Conservation (phyloP, 345 rosid genomes). For the Rhizophora apiculata region DNA sequence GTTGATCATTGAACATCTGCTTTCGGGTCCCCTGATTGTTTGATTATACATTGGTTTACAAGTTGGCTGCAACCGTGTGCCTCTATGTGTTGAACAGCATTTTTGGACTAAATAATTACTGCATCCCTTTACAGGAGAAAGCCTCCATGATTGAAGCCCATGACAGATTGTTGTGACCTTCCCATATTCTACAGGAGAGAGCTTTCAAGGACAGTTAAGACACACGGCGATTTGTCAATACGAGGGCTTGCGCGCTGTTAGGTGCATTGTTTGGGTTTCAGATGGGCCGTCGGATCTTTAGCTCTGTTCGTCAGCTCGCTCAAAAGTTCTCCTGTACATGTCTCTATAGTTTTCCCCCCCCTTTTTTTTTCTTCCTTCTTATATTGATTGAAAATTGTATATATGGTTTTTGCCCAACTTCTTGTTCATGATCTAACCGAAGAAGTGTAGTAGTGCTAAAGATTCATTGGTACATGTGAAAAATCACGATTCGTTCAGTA, state of each 20-base stretch:
- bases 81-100: too few species aligned
- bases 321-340: slow-evolving; percentile 5
- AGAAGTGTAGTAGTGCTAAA: too few species aligned
- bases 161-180: slow-evolving; percentile 46
- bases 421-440: neutral
- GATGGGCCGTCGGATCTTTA: neutral
- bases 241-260: neutral
- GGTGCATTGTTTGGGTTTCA: slow-evolving; percentile 6
- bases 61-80: neutral
- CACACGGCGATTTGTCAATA: slow-evolving; percentile 18
- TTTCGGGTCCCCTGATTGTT: neutral
- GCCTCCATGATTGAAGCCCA: slow-evolving; percentile 49
- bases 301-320: slow-evolving; percentile 1
- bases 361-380: neutral
- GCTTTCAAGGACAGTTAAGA: neutral
- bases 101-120: neutral
- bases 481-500: neutral
- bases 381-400: slow-evolving; percentile 22
- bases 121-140: slow-evolving; percentile 44
- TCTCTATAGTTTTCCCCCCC: neutral
- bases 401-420: slow-evolving; percentile 11
- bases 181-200: neutral
- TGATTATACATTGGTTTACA: neutral
- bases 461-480: neutral
- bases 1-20: slow-evolving; percentile 2